Evolutionary conservation across 176 grass and related monocot species (phyloP), one percentile per base, ranked within the genome.

Genomic region (Carex cristatella): DNA sequence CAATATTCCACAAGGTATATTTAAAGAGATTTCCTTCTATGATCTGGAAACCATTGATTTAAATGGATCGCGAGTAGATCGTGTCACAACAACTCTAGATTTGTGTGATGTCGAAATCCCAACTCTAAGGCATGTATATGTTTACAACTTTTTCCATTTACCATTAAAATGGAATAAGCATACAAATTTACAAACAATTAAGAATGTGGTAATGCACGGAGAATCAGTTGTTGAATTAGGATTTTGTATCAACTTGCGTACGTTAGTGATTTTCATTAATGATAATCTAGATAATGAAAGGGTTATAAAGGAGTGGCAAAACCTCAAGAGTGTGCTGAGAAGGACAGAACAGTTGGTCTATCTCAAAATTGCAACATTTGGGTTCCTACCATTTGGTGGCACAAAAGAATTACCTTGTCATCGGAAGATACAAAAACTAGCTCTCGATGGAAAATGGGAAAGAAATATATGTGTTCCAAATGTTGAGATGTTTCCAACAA

Each of bases 301-400:
- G 28, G 1, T 0, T 30, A 0, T 3, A 31, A 16, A 31, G 31
- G 8, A 3, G 2, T 65, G 62, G 62, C 2, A 65, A 10, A 65
- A 10, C 5, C 19, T 65, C 27, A 9, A 65, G 7, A 10, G 7
- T 65, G 3, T 65, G 62, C 8, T 65, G 23, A 28, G 7, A 1
- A 23, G 0, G 10, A 30, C 27, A 4, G 2, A 11, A 5, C 23
- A 65, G 27, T 11, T 65, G 19, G 3, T 65, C 62, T 31, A 19
- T 2, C 3, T 65, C n/a, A 0, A 0, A 18, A 18, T 59, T 16
- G 0, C 0, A 59, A 4, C 13, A 18, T 0, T 0, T 0, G 7
- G 0, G 44, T 46, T 8, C 3, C 44, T 67, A 71, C 40, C 40
- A 48, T 46, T 72, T 72, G 2, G 8, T 44, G 37, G 37, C 0